Evolutionary conservation across 768 basidiomycete species (phyloP).

Genomic region (Hygrocybe punicea): DNA sequence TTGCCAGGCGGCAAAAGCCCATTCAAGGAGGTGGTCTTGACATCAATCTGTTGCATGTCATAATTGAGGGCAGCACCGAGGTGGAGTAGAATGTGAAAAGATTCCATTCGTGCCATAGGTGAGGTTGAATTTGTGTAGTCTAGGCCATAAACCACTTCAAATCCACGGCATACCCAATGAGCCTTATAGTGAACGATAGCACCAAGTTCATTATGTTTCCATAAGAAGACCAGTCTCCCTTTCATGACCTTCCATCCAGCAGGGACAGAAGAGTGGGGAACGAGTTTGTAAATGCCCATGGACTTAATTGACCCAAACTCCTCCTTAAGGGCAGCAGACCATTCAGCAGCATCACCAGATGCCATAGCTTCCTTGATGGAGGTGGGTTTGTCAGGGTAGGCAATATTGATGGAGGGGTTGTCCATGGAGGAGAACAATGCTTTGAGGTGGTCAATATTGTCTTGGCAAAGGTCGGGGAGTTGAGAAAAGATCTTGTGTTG

Average conservation of each 20-base stretch:
- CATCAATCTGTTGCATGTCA: conserved; percentile 39
- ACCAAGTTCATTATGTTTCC: conserved; percentile 31
- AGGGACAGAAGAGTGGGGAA: too few relatives aligned
- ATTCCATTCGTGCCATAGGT: conserved; percentile 39
- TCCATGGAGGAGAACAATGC: too few relatives aligned
- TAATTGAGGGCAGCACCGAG: conserved; percentile 33
- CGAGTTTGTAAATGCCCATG: too few relatives aligned
- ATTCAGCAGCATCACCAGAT: too few relatives aligned
- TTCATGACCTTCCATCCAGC: conserved; percentile 26
- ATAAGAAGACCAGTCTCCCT: conserved; percentile 26
- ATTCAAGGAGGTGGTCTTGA: conserved; percentile 41
- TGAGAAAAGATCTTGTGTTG: too few relatives aligned
- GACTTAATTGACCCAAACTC: too few relatives aligned
- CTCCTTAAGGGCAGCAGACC: too few relatives aligned
- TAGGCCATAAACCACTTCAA: conserved; percentile 24
- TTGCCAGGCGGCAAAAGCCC: conserved; percentile 23
- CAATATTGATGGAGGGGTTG: too few relatives aligned
- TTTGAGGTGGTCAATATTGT: too few relatives aligned
- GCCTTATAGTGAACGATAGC: conserved; percentile 32
- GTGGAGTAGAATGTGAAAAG: conserved; percentile 35
- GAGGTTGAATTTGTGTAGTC: conserved; percentile 24
- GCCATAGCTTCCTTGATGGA: too few relatives aligned
- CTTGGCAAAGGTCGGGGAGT: too few relatives aligned
- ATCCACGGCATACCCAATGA: conserved; percentile 40
- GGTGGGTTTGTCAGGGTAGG: too few relatives aligned